Conservation (phyloP, 164 flowering plant genomes). For the Annona squamosa region DNA sequence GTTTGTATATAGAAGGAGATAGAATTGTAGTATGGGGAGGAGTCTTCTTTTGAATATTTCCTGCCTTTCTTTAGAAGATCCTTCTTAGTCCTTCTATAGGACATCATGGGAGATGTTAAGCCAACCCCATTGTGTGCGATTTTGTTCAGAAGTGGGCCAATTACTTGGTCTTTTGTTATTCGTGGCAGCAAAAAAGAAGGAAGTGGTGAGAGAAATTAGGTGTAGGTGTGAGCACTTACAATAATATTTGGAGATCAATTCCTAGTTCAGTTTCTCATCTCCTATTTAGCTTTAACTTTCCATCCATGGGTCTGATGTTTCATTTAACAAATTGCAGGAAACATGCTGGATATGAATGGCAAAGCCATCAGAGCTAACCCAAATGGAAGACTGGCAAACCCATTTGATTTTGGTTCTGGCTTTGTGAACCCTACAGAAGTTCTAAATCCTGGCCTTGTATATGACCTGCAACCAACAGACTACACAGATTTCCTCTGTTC, state of each 20-base stretch:
- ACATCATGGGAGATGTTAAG: too few species aligned
- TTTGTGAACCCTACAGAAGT: constrained; percentile 48
- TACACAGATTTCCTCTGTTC: constrained; percentile 66
- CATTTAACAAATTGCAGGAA: constrained; percentile 40
- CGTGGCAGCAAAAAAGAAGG: too few species aligned
- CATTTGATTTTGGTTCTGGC: constrained; percentile 82
- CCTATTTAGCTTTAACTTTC: not conserved
- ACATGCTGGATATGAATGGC: constrained; percentile 36
- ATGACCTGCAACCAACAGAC: constrained; percentile 46
- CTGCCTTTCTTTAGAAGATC: too few species aligned
- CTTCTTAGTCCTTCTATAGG: too few species aligned
- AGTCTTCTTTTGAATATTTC: too few species aligned
- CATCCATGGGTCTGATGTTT: constrained; percentile 15
- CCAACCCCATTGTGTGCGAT: too few species aligned
- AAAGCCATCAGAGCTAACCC: constrained; percentile 52
- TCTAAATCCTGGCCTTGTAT: constrained; percentile 71
- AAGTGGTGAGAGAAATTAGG: too few species aligned
- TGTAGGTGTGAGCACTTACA: not conserved
- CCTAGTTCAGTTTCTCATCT: too few species aligned
- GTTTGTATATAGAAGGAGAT: too few species aligned
- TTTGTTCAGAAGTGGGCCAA: too few species aligned
- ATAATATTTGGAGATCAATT: not conserved
- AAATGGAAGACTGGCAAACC: constrained; percentile 45
- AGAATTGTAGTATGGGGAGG: too few species aligned
- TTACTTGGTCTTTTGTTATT: too few species aligned